A percentile compares a stretch with the other conserved stretches of the same genome.
phyloP scores from a whole-genome alignment of 78 protist species.

The Guillardia theta region DNA sequence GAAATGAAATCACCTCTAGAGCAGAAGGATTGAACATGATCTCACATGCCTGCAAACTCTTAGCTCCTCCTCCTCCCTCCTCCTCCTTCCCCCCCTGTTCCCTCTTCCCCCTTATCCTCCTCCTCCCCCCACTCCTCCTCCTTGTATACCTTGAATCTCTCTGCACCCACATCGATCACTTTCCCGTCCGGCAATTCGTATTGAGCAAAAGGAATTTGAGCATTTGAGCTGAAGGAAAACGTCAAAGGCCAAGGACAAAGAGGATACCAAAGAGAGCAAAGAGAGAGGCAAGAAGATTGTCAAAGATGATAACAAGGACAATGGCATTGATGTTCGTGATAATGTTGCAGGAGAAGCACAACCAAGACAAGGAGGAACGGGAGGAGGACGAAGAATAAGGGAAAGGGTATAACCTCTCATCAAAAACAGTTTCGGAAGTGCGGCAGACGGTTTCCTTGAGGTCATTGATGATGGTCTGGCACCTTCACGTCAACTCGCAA shows the following conservation, averaged over 20 bases:
- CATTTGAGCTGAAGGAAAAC: not conserved
- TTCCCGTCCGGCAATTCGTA: constrained; percentile 51
- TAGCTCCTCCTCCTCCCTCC: too few relatives aligned
- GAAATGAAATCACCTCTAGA: not conserved
- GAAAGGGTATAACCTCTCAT: not conserved
- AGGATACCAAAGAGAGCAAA: not conserved
- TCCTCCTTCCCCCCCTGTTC: too few relatives aligned
- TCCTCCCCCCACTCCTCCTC: too few relatives aligned
- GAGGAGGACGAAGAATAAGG: not conserved
- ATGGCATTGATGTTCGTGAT: not conserved
- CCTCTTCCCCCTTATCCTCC: too few relatives aligned
- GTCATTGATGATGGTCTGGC: not conserved
- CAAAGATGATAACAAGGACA: not conserved
- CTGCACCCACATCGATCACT: constrained; percentile 11
- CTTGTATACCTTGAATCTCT: constrained; percentile 24
- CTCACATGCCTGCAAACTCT: constrained; percentile 35
- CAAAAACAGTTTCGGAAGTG: not conserved
- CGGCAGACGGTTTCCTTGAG: not conserved
- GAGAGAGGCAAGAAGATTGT: not conserved
- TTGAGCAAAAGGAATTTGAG: not conserved
- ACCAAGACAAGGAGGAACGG: not conserved
- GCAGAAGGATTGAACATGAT: constrained; percentile 35
- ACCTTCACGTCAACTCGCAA: too few relatives aligned
- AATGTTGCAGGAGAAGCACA: too few relatives aligned
- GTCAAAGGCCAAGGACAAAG: not conserved